These are phyloP conservation scores for Coemansia asiatica DNA, from an alignment of 192 early-diverging fungal species.

Conservation along the genomic window DNA sequence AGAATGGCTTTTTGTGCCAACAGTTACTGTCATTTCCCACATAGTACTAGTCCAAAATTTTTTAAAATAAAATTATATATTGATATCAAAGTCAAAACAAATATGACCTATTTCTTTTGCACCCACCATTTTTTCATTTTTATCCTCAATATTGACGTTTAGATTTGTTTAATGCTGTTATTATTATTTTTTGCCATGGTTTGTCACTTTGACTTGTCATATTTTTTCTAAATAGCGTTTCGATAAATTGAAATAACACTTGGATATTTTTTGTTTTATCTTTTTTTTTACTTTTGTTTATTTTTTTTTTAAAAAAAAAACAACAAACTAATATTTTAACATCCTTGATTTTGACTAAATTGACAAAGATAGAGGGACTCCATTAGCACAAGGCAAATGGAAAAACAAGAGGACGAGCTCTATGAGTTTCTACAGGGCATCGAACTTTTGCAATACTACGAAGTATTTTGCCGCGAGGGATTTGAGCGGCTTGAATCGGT, in stretches of 20 bases:
- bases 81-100: not conserved
- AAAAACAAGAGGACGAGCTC: conserved; percentile 26
- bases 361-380: not conserved
- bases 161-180: not conserved
- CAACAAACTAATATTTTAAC: not conserved
- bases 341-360: not conserved
- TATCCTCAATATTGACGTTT: not conserved
- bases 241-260: not conserved
- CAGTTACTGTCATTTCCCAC: not conserved
- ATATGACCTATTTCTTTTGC: not conserved
- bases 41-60: not conserved
- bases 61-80: not conserved
- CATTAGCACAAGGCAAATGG: conserved; percentile 22
- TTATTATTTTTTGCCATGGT: not conserved
- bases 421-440: conserved; percentile 30
- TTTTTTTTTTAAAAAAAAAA: not conserved
- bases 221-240: not conserved
- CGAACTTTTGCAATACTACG: conserved; percentile 42
- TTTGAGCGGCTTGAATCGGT: conserved; percentile 50
- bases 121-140: not conserved
- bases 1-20: not conserved
- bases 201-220: not conserved
- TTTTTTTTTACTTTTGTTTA: not conserved
- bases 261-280: not conserved
- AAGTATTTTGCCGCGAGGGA: conserved; percentile 45